phyloP scores from a whole-genome alignment of 2,329 filamentous ascomycete genomes.

The Nigrospora sphaerica region DNA sequence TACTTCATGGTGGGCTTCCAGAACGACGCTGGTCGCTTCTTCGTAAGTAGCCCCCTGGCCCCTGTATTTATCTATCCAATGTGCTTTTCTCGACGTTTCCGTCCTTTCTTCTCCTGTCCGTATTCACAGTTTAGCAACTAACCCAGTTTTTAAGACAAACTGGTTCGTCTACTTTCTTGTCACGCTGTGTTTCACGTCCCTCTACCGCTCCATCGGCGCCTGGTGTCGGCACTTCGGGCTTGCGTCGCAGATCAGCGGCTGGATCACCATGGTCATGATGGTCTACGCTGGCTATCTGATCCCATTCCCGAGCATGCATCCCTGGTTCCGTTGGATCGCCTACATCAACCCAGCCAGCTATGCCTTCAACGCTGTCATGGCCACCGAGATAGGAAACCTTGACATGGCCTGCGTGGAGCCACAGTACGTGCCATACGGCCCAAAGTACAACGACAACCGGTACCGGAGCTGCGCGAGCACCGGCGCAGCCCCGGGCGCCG shows the following conservation, averaged over 20 bases:
- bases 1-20: slow-evolving; percentile 25
- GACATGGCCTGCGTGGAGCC: slow-evolving; percentile 38
- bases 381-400: slow-evolving; percentile 47
- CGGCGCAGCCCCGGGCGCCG: slow-evolving; percentile 40
- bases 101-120: no score
- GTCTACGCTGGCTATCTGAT: slow-evolving; percentile 49
- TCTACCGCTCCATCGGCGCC: slow-evolving; percentile 61
- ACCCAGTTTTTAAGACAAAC: slow-evolving; percentile 34
- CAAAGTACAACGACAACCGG: slow-evolving; percentile 24
- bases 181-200: slow-evolving; percentile 53
- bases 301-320: slow-evolving; percentile 53
- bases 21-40: slow-evolving; percentile 36
- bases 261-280: slow-evolving; percentile 18
- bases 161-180: slow-evolving; percentile 52
- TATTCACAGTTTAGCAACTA: no score
- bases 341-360: slow-evolving; percentile 61
- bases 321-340: slow-evolving; percentile 64
- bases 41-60: slow-evolving; percentile 12
- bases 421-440: slow-evolving; percentile 38
- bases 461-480: slow-evolving; percentile 50
- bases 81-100: no score
- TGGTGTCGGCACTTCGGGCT: slow-evolving; percentile 42
- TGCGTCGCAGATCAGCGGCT: slow-evolving; percentile 17
- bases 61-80: no score
- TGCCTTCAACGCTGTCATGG: slow-evolving; percentile 53